Evolutionary conservation across 148 eudicot species (phyloP).

Genomic region (Rheum nobile): DNA sequence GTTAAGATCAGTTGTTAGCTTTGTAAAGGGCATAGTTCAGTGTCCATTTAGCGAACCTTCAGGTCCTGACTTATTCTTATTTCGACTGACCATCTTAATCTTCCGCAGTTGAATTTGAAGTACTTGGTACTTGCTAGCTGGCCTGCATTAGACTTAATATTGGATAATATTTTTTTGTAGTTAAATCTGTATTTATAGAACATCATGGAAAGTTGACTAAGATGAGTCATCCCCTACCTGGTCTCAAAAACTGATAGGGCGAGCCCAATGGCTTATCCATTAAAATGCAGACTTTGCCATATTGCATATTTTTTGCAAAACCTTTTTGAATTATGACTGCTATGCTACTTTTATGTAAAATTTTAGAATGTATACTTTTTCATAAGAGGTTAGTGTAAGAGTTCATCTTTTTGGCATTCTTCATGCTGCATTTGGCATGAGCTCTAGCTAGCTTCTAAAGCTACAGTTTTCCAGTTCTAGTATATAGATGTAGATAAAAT

Average conservation of each 20-base stretch:
- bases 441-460: background rate
- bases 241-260: background rate
- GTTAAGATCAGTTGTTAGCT: background rate
- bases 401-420: background rate
- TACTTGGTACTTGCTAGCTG: background rate
- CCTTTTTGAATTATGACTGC: background rate
- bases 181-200: background rate
- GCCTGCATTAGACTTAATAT: background rate
- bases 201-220: background rate
- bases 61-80: background rate
- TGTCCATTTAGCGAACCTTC: background rate
- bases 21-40: background rate
- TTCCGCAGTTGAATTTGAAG: background rate
- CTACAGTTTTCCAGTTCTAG: background rate
- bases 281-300: background rate
- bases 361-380: background rate
- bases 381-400: background rate
- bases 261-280: background rate
- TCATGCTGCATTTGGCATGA: background rate
- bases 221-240: background rate
- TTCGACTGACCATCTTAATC: background rate
- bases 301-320: background rate
- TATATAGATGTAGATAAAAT: background rate
- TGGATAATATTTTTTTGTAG: background rate
- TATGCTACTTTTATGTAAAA: background rate